Conservation (phyloP, 805 yeast genomes). For the Saturnispora kantuleensis region DNA sequence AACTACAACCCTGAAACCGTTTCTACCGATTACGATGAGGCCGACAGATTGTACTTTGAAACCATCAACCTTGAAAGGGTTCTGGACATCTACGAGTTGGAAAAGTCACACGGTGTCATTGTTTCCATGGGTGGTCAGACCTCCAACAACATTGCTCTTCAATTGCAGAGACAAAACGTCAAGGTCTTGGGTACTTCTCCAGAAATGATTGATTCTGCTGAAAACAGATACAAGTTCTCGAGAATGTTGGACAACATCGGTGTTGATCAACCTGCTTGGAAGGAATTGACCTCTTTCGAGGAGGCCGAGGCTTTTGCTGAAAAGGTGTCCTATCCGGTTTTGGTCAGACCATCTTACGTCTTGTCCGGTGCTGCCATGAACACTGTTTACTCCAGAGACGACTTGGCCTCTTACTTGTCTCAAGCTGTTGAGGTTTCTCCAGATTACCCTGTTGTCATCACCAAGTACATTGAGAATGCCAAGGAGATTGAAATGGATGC, state of each 20-base stretch:
- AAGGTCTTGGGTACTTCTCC: slow-evolving; percentile 96
- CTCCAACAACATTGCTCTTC: slow-evolving; percentile 90
- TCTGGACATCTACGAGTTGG: slow-evolving; percentile 87
- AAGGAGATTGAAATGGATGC: slow-evolving; percentile 99
- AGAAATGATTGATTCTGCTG: slow-evolving; percentile 97
- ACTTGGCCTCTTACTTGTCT: slow-evolving; percentile 73
- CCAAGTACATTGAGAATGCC: slow-evolving; percentile 93
- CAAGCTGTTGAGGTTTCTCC: slow-evolving; percentile 98
- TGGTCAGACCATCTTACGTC: slow-evolving; percentile 96
- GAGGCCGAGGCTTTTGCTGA: slow-evolving; percentile 93
- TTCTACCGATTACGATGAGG: slow-evolving; percentile 97
- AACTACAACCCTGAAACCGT: slow-evolving; percentile 98
- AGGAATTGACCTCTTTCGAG: slow-evolving; percentile 82
- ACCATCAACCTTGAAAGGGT: slow-evolving; percentile 91
- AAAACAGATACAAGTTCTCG: slow-evolving; percentile 94
- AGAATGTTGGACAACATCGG: slow-evolving; percentile 94
- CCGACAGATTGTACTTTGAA: slow-evolving; percentile 92
- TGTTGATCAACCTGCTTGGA: slow-evolving; percentile 99
- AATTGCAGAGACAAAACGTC: slow-evolving; percentile 86
- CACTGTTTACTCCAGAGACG: slow-evolving; percentile 84
- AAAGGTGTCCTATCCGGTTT: slow-evolving; percentile 84
- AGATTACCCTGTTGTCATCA: slow-evolving; percentile 94
- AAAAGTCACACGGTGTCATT: slow-evolving; percentile 82
- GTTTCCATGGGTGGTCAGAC: slow-evolving; percentile 99
- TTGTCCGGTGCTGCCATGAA: slow-evolving; percentile 99